Base-by-base conservation (phyloP, 2,329 filamentous ascomycete genomes). In the Capronia coronata region DNA sequence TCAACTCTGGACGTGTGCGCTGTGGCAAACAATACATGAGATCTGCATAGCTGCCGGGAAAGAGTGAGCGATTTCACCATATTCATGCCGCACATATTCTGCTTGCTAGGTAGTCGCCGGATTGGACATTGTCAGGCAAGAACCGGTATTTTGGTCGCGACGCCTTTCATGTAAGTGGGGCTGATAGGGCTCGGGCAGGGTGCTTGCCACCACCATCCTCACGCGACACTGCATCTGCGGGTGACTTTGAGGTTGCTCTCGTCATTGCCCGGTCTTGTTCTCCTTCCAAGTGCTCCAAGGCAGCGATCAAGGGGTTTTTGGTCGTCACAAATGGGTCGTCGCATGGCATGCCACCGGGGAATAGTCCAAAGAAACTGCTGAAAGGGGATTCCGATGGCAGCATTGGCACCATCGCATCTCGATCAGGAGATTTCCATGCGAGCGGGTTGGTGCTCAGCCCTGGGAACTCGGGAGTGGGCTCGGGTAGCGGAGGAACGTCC, bases 241-340 rank as follows among this genome's bases (percentile, higher is more conserved):
- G 41, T 11, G 38, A 44, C 7, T 19, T 16, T 10, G 27, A 29
- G n/a, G 29, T 13, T 40, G 30, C 38, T 27, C 45, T 47, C 43
- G 22, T 27, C 35, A 30, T n/a, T 14, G 37, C 13, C 18, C 14
- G 14, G 13, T 30, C 19, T 21, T 46, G n/a, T 40, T 47, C 44
- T n/a, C 42, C 45, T n/a, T 47, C 54, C n/a, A 56, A 46, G 16
- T 51, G 51, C 19, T 40, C 43, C 37, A 55, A 43, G 34, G 56
- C 54, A 16, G 47, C 51, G 9, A 44, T 43, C 34, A 59, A 37
- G 16, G 54, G 56, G 38, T 59, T 59, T 39, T 49, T 53, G 38
- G 49, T 51, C 16, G 34, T 46, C 18, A 51, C 44, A 30, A 57
- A 59, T 6, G 56, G 56, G 32, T 59, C 56, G 16, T 56, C 49